Evolutionary conservation across 352 stramenopile species (phyloP).

Genomic region (Phytophthora aleatoria): DNA sequence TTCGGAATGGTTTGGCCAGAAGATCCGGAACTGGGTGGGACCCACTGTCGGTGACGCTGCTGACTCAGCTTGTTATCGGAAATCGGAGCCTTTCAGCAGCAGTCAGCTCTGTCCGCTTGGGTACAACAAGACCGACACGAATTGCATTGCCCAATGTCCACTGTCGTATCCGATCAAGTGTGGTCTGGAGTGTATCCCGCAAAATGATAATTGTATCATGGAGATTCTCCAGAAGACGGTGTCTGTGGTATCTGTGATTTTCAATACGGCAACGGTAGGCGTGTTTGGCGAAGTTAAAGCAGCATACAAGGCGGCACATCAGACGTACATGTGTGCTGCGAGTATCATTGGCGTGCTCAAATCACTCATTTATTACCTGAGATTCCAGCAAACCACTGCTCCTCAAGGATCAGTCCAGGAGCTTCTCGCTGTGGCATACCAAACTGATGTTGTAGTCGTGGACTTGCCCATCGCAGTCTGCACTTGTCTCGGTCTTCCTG

Average conservation of each 20-base stretch:
- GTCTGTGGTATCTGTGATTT: slow-evolving; percentile 36
- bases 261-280: slow-evolving; percentile 40
- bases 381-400: slow-evolving; percentile 18
- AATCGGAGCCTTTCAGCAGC: slow-evolving; percentile 25
- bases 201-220: slow-evolving; percentile 41
- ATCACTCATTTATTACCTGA: slow-evolving; percentile 34
- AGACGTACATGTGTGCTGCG: slow-evolving; percentile 21
- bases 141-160: slow-evolving; percentile 55
- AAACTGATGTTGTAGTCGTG: slow-evolving; percentile 25
- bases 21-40: slow-evolving; percentile 48
- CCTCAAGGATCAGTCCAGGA: slow-evolving; percentile 18
- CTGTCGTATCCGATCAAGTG: slow-evolving; percentile 44
- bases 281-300: slow-evolving; percentile 33
- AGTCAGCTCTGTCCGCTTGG: slow-evolving; percentile 37
- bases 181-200: slow-evolving; percentile 40
- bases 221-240: slow-evolving; percentile 41
- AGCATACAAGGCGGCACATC: slow-evolving; percentile 14
- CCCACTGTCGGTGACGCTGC: slow-evolving; percentile 7
- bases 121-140: slow-evolving; percentile 48
- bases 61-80: slow-evolving; percentile 32
- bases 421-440: slow-evolving; percentile 23
- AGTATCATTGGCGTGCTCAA: slow-evolving; percentile 28
- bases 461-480: slow-evolving; percentile 32
- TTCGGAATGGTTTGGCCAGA: slow-evolving; percentile 29
- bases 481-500: slow-evolving; percentile 14